phyloP scores from a whole-genome alignment of 441 rosid genomes.

The Gossypium trilobum region DNA sequence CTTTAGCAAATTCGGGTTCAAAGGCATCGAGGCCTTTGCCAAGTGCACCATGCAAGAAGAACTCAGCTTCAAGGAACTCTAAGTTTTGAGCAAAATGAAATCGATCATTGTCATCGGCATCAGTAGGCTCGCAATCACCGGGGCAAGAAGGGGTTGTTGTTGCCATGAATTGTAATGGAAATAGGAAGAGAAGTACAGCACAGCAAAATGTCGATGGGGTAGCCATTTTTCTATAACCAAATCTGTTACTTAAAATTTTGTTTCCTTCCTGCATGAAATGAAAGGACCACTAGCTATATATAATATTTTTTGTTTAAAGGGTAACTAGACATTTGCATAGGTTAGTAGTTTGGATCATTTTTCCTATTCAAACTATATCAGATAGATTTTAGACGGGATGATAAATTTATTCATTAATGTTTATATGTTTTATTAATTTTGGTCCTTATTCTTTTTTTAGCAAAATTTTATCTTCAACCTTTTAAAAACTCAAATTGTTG shows the following conservation, averaged over 20 bases:
- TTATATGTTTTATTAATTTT: too few relatives aligned
- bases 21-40: slow-evolving; percentile 44
- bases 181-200: background rate
- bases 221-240: slow-evolving; percentile 7
- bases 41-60: slow-evolving; percentile 33
- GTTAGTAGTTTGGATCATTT: too few relatives aligned
- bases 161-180: background rate
- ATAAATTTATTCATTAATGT: too few relatives aligned
- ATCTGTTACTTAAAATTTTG: background rate
- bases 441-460: too few relatives aligned
- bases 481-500: too few relatives aligned
- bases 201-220: background rate
- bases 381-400: too few relatives aligned
- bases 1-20: slow-evolving; percentile 32
- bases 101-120: slow-evolving; percentile 33
- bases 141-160: background rate
- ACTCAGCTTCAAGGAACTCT: slow-evolving; percentile 53
- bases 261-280: background rate
- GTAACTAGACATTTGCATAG: too few relatives aligned
- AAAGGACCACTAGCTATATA: background rate
- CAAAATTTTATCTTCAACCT: too few relatives aligned
- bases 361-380: too few relatives aligned
- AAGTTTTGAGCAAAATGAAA: slow-evolving; percentile 47
- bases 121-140: slow-evolving; percentile 19
- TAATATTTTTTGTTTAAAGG: background rate